phyloP scores from a whole-genome alignment of 1,284 basidiomycete species.

The Heterobasidion irregulare region DNA sequence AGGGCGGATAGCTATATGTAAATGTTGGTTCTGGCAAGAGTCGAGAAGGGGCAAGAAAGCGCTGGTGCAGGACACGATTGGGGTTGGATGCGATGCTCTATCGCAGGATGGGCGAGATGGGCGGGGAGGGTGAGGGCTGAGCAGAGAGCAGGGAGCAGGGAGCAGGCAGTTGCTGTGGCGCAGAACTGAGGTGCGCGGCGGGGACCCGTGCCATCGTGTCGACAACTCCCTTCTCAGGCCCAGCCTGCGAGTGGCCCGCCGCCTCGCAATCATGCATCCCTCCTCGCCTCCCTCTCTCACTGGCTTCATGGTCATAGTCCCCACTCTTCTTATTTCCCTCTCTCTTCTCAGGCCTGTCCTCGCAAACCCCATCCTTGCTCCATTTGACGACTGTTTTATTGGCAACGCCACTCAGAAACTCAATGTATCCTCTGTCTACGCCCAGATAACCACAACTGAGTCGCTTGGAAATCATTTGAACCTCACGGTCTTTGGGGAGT shows the following conservation, averaged over 20 bases:
- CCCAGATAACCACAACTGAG: constrained; percentile 51
- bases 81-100: neutral
- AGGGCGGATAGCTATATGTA: neutral
- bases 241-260: neutral
- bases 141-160: no score
- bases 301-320: neutral
- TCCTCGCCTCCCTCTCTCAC: neutral
- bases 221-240: neutral
- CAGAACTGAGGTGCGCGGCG: no score
- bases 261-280: neutral
- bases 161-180: neutral
- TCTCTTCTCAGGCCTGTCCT: constrained; percentile 2
- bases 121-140: neutral
- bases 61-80: no score
- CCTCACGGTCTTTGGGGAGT: constrained; percentile 56
- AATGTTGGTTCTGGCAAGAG: neutral
- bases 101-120: neutral
- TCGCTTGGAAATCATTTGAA: constrained; percentile 43
- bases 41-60: neutral
- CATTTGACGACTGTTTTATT: constrained; percentile 46
- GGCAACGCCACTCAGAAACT: constrained; percentile 50
- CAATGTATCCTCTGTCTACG: constrained; percentile 64
- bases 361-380: constrained; percentile 23
- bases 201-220: neutral
- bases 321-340: neutral